These are phyloP conservation scores for Tulasnella sp. DNA, from an alignment of 768 basidiomycete genomes.

Conservation along the genomic window DNA sequence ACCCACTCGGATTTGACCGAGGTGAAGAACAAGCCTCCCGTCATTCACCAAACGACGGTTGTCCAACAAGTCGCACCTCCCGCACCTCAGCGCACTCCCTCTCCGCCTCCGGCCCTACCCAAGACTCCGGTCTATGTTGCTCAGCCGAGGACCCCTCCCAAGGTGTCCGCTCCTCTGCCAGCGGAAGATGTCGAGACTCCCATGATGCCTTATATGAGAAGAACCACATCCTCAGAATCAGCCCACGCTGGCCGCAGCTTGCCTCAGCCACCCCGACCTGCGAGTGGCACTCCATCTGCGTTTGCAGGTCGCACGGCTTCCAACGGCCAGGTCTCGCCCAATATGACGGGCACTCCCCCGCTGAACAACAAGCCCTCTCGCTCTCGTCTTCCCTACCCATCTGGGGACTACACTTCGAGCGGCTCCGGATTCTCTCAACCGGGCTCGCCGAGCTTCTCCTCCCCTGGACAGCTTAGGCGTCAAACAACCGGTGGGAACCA, in stretches of 20 bases:
- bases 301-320: conserved; percentile 9
- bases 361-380: conserved; percentile 22
- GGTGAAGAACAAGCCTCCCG: not conserved
- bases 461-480: not conserved
- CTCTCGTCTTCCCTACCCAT: conserved; percentile 67
- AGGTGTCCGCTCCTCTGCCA: not conserved
- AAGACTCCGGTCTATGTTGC: not conserved
- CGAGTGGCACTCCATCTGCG: conserved; percentile 6
- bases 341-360: not conserved
- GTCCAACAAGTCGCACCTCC: not conserved
- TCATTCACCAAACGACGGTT: not conserved
- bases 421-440: conserved; percentile 27
- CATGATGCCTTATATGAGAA: not conserved
- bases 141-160: not conserved
- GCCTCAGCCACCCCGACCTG: conserved; percentile 29
- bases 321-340: conserved; percentile 11
- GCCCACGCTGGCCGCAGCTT: conserved; percentile 25
- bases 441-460: conserved; percentile 37
- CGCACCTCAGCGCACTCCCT: conserved; percentile 38
- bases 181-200: not conserved
- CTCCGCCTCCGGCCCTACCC: conserved; percentile 27
- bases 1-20: not conserved
- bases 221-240: not conserved
- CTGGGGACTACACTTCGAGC: conserved; percentile 70
- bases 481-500: not conserved